Conservation (phyloP, 768 basidiomycete genomes). For the Sporobolomyces roseus region DNA sequence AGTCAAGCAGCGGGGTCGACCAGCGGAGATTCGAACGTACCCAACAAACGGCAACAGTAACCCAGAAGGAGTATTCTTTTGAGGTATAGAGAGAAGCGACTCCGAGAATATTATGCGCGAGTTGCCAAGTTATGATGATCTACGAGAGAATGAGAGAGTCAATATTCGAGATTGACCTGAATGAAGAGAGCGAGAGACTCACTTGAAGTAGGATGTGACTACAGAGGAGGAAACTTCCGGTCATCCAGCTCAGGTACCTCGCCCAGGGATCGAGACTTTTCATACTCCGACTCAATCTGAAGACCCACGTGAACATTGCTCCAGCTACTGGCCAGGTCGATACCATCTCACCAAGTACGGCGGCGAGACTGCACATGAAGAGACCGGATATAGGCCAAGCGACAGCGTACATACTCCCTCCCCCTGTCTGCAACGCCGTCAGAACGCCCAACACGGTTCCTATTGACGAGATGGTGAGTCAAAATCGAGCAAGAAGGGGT, state of each 20-base stretch:
- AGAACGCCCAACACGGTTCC: constrained; percentile 43
- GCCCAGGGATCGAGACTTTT: constrained; percentile 37
- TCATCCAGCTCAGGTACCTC: constrained; percentile 42
- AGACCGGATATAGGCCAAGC: constrained; percentile 45
- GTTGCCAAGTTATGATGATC: constrained; percentile 43
- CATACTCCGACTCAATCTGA: constrained; percentile 39
- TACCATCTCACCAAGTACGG: constrained; percentile 44
- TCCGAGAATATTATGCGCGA: constrained; percentile 41
- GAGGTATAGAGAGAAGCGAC: constrained; percentile 34
- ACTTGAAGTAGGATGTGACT: constrained; percentile 42
- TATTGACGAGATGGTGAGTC: not conserved
- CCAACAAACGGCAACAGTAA: constrained; percentile 36
- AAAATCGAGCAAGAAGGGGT: not conserved
- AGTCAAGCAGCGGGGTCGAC: no score
- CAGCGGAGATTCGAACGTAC: constrained; percentile 4
- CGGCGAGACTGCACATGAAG: constrained; percentile 42
- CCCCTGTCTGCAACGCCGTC: constrained; percentile 40
- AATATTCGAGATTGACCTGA: no score
- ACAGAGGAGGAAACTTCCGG: constrained; percentile 41
- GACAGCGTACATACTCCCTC: constrained; percentile 42
- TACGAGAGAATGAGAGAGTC: not conserved
- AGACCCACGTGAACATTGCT: constrained; percentile 45
- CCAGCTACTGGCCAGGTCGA: constrained; percentile 45
- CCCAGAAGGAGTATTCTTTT: constrained; percentile 34
- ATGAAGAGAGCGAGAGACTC: not conserved